Base-by-base conservation (phyloP, 805 yeast species). In the Cyberlindnera meyerae region DNA sequence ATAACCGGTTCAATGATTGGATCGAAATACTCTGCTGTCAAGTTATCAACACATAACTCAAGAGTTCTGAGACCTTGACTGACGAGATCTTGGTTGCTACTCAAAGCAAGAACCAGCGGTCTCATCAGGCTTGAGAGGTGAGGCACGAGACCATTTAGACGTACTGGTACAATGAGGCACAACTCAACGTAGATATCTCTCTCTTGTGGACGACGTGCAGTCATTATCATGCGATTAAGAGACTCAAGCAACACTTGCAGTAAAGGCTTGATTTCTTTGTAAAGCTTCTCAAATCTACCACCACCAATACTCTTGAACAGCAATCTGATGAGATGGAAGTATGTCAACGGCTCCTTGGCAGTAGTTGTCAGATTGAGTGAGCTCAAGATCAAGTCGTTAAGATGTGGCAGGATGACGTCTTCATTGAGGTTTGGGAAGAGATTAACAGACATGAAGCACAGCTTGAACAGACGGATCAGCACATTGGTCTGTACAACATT, bases 1-100 rank as follows among this genome's bases (percentile, higher is more conserved):
- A 90, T 79, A 2, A 89, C 97, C 0, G 99, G 97, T 54, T 89
- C 97, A 42, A 93, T 79, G 55, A 93, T 89, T 3, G 98, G 97
- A 52, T 93, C 98, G 59, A 93, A 88, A 58, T 89, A 93, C 47
- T 89, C 95, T 0, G 97, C 95, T 0, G 97, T 94, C 43, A 93
- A 62, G 52, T 94, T 93, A 53, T 93, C 99, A 17, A 93, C 96
- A 56, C 98, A 93, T 6, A 93, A 69, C 55, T 93, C 99, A 40
- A 93, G 73, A 0, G 98, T 94, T 45, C 99, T 69, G 45, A 93
- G 65, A 31, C 99, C 99, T 60, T 93, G 98, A 32, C 89, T 79
- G 2, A 93, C 93, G 29, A 94, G 72, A 44, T 93, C 99, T 44
- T 81, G 96, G 1, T 87, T 73, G 0, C 96, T 95, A 54, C 84